Evolutionary conservation across 495 filamentous ascomycete species (phyloP), one percentile per base, ranked within the genome.

Genomic region (Xylaria cubensis): DNA sequence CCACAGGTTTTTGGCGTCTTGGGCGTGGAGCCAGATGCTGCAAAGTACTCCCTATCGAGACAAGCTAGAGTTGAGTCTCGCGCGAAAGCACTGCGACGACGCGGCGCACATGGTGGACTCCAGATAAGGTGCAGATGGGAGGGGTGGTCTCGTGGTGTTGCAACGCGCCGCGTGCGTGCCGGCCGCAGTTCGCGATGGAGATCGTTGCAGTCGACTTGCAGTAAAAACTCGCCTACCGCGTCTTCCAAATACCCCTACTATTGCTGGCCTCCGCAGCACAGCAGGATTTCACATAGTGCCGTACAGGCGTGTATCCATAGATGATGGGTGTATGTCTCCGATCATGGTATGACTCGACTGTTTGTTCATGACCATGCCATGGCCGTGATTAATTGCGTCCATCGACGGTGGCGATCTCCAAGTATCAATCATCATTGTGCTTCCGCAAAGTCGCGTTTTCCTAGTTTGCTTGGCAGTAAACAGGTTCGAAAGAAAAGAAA

Each of bases 171-270:
- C 70, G 42, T 58, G 39, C 70, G 42, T 58, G 39, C 70, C 59
- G 70, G 46, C 59, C 66, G 70, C 62, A 32, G 70, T 42, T 51
- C 70, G 63, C 70, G 62, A 72, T 72, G 70, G 70, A 56, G 70
- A 67, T 66, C 44, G 70, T 65, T 66, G 70, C 70, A 72, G 63
- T 58, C 29, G 51, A 55, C 29, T 44, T 26, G 42, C 50, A 41
- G 17, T 6, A 39, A 13, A 1, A 67, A 44, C 65, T n/a, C 36
- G 65, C 48, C 32, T 56, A 67, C 50, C 65, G 50, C 67, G 53
- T 69, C 44, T 46, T 36, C 39, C 50, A 58, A 42, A 55, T 68
- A 26, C 21, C 39, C 32, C 17, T n/a, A 15, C 3, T 61, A 8
- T 13, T 32, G 24, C 26, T 32, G 55, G 29, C 55, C 32, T 59